Percentiles rank a stretch among this genome's conserved stretches.
Conservation (phyloP, 2,329 filamentous ascomycete genomes). For the Leptosphaerulina australis region DNA sequence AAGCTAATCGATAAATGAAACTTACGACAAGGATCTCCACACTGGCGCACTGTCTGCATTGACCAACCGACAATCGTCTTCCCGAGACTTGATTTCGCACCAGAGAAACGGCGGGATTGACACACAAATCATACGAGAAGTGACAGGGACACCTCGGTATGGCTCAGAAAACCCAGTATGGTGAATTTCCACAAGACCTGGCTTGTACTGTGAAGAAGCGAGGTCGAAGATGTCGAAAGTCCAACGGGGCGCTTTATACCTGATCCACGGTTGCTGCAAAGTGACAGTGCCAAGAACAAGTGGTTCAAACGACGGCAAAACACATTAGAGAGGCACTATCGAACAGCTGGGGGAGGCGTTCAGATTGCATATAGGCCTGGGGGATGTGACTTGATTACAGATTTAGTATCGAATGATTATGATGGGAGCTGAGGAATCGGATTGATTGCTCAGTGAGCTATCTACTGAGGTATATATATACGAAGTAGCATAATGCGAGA, state of each 20-base stretch:
- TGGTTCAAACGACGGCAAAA: not conserved
- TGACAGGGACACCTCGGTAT: not conserved
- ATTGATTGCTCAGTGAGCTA: too few relatives aligned
- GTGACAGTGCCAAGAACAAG: not conserved
- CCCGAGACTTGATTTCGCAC: not conserved
- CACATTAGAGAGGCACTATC: not conserved
- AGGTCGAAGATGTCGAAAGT: conserved; percentile 18
- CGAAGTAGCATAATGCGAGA: too few relatives aligned
- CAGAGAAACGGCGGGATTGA: not conserved
- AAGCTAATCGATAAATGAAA: too few relatives aligned
- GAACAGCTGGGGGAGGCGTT: too few relatives aligned
- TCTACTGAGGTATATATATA: too few relatives aligned
- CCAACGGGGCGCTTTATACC: conserved; percentile 10
- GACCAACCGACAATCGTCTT: not conserved
- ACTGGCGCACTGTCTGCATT: too few relatives aligned
- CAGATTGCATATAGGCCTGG: too few relatives aligned
- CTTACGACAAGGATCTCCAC: too few relatives aligned
- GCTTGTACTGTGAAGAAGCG: conserved; percentile 20
- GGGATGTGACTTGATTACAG: too few relatives aligned
- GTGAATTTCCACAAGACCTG: conserved; percentile 15
- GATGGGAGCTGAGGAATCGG: too few relatives aligned
- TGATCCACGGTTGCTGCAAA: conserved; percentile 1
- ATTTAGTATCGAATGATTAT: too few relatives aligned
- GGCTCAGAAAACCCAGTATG: not conserved
- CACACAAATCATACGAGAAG: conserved; percentile 7